Conservation (phyloP, 2,329 filamentous ascomycete species). For the Colletotrichum musicola region DNA sequence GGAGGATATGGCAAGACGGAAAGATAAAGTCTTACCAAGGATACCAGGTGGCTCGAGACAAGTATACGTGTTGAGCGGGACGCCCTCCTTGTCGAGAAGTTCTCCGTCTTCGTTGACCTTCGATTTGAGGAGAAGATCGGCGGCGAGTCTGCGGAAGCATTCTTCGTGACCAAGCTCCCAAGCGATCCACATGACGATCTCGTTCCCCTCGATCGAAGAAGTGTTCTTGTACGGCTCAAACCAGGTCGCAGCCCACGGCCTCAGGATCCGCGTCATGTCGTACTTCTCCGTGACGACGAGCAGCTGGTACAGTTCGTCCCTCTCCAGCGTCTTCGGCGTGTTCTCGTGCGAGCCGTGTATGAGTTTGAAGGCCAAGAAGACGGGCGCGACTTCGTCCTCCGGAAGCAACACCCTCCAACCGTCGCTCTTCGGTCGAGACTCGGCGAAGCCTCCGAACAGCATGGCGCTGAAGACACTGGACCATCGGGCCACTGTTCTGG, state of each 20-base stretch:
- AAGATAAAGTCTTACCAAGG: not conserved
- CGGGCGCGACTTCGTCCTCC: not conserved
- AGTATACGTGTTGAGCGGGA: not conserved
- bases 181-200: not conserved
- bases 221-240: not conserved
- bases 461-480: conserved; percentile 11
- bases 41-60: not conserved
- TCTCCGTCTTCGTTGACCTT: not conserved
- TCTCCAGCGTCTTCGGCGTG: not conserved
- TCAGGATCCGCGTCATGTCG: conserved; percentile 8
- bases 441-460: conserved; percentile 3
- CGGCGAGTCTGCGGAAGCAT: fast-evolving
- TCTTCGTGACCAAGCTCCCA: conserved; percentile 14
- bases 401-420: conserved; percentile 1
- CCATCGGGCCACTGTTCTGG: conserved; percentile 1
- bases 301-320: not conserved
- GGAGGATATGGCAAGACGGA: too few relatives aligned
- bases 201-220: not conserved
- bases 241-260: not conserved
- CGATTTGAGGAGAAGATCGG: not conserved
- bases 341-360: not conserved
- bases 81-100: not conserved
- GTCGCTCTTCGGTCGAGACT: not conserved
- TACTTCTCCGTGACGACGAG: not conserved
- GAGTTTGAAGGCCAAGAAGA: not conserved